These are phyloP conservation scores for Paecilomyces niveus DNA, from an alignment of 2,329 filamentous ascomycete species.

Conservation along the genomic window DNA sequence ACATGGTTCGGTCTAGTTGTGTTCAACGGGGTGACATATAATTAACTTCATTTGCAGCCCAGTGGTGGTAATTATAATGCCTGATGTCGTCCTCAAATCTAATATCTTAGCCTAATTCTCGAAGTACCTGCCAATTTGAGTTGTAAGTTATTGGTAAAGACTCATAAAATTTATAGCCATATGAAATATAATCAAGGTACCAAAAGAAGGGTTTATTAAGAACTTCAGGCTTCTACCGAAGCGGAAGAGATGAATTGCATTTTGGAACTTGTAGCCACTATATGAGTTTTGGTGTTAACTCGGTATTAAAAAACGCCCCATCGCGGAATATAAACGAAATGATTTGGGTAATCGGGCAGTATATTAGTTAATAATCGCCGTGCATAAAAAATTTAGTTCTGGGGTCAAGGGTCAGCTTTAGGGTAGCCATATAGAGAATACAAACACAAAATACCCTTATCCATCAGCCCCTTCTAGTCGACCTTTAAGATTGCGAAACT, in stretches of 20 bases:
- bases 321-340: constrained; percentile 17
- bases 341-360: constrained; percentile 19
- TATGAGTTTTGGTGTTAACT: constrained; percentile 17
- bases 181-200: no score
- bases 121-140: no score
- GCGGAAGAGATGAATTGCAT: constrained; percentile 9
- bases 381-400: constrained; percentile 24
- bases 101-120: no score
- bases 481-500: constrained; percentile 15
- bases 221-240: constrained; percentile 10
- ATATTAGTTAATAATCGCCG: constrained; percentile 19
- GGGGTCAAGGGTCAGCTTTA: background rate
- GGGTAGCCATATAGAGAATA: no score
- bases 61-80: no score
- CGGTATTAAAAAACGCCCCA: constrained; percentile 16
- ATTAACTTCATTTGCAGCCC: no score
- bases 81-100: no score
- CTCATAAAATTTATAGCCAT: no score
- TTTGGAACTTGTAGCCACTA: constrained; percentile 16
- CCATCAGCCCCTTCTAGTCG: constrained; percentile 14
- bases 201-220: no score
- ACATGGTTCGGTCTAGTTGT: no score
- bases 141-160: no score
- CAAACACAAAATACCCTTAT: constrained; percentile 8
- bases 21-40: no score